Evolutionary conservation across 345 rosid genomes (phyloP), one percentile per base, ranked within the genome.

Genomic region (Erodium maritimum): DNA sequence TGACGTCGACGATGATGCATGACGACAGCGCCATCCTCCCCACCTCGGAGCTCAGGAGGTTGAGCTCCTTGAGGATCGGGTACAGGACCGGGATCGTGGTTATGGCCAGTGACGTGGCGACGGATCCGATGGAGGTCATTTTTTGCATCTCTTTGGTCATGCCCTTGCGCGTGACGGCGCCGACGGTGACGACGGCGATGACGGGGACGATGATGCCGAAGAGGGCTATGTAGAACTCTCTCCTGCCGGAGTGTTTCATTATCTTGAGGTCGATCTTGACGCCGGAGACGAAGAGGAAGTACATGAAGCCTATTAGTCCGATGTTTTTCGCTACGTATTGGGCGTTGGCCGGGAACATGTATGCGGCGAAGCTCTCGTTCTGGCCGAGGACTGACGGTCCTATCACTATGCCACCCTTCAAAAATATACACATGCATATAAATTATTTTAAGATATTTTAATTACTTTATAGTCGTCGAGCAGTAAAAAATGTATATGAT

Each of bases 371-470:
- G 5, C 33, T 63, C 57, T 58, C 21, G 75, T 55, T 82, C 21
- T 68, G 67, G 12, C 93, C 85, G 1, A 91, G 61, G 60, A 86
- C 20, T 0, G 96, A 88, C 0, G 96, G 95, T 71, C 96, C 96
- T 17, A 91, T 45, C 53, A 84, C 57, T 56, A 88, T 68, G 2
- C 95, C 96, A 34, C 93, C 95, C 98, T 88, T 59, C 11, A 73
- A 67, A 65, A 17, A 23, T 0, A 6, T 23, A 52, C n/a, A n/a
- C 6, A 21, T 19, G 1, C 42, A 52, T 19, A 18, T 18, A 3
- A 52, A 29, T 5, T 6, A 25, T 25, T n/a, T n/a, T n/a, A n/a
- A n/a, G n/a, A n/a, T n/a, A n/a, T n/a, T n/a, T n/a, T n/a, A n/a
- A n/a, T n/a, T n/a, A n/a, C n/a, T n/a, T n/a, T n/a, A n/a, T n/a